Percentiles rank a stretch among this genome's conserved stretches.
Conservation (phyloP, 1,284 basidiomycete genomes). For the Bondarzewia mesenterica region DNA sequence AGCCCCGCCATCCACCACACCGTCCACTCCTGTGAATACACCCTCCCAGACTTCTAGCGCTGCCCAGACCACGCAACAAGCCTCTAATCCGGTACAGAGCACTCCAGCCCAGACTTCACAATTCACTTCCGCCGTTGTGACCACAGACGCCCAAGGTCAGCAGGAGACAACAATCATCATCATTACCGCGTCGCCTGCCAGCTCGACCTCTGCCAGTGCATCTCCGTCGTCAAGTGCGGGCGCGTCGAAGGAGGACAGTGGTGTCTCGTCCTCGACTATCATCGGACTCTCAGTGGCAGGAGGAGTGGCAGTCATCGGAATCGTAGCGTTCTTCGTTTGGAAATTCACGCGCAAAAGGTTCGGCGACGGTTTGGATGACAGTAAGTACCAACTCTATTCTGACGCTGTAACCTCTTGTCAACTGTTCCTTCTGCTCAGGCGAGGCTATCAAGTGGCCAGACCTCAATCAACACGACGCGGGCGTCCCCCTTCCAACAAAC, state of each 20-base stretch:
- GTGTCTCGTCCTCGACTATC: conserved; percentile 60
- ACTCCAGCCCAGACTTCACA: conserved; percentile 10
- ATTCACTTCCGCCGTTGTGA: conserved; percentile 8
- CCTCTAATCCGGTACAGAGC: conserved; percentile 13
- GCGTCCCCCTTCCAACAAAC: conserved; percentile 55
- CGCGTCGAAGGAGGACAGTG: conserved; percentile 10
- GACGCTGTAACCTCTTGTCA: conserved; percentile 6
- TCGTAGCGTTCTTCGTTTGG: conserved; percentile 71
- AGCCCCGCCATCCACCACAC: background rate
- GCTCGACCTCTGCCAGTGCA: conserved; percentile 9
- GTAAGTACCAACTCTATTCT: conserved; percentile 33
- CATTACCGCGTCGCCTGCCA: conserved; percentile 11
- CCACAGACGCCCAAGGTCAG: conserved; percentile 18
- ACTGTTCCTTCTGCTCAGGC: conserved; percentile 28
- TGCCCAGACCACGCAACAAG: conserved; percentile 13
- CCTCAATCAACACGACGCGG: conserved; percentile 54
- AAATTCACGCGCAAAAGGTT: conserved; percentile 75
- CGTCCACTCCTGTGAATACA: conserved; percentile 2
- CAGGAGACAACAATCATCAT: conserved; percentile 14
- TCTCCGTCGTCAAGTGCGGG: conserved; percentile 10
- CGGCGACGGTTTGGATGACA: conserved; percentile 59
- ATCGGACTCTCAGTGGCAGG: conserved; percentile 73
- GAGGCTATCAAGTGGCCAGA: conserved; percentile 86
- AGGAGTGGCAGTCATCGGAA: conserved; percentile 59
- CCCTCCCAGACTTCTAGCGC: conserved; percentile 13